Evolutionary conservation across 2,329 filamentous ascomycete species (phyloP), one percentile per base, ranked within the genome.

Genomic region (Teratosphaeria viscida): DNA sequence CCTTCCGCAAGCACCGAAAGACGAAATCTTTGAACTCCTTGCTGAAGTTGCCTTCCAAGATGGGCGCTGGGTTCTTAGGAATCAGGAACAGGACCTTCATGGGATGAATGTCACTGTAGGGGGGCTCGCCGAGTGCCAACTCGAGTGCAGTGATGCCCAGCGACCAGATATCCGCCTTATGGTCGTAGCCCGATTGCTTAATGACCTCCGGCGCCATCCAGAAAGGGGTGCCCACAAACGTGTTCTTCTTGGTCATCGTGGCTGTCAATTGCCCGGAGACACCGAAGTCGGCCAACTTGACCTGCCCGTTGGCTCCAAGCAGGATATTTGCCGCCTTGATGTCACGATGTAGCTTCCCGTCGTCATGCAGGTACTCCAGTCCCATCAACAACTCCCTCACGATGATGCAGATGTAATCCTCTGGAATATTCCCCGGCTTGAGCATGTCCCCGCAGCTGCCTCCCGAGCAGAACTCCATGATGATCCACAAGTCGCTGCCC

Each of bases 161-260:
- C 1, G 92, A 96, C 92, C 92, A 97, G 60, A 97, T 96, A 71
- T 97, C 92, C 53, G 92, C 92, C 77, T 96, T 96, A 77, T 95
- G 90, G 74, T 96, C 92, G 77, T 97, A 96, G 55, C 92, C 92
- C 60, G 91, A 95, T 74, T 99, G 92, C 77, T 96, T 96, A 74
- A 99, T 99, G 59, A 97, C 92, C 76, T 99, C 92, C 11, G 92
- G 92, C 2, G 94, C 92, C 92, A 99, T 99, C 94, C 94, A 99
- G 73, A 97, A 99, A 1, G 94, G 92, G 0, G 92, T 97, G 37
- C 94, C 94, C 35, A 99, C 92, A 73, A 97, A 99, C 0, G 92
- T 97, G 72, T 97, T 97, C 78, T 97, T 97, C 81, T 97, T 97
- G 63, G 92, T 96, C 92, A 97, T 97, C 56, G 92, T 99, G 6